Evolutionary conservation across 768 basidiomycete species (phyloP).

Genomic region (Psilocybe cubensis): DNA sequence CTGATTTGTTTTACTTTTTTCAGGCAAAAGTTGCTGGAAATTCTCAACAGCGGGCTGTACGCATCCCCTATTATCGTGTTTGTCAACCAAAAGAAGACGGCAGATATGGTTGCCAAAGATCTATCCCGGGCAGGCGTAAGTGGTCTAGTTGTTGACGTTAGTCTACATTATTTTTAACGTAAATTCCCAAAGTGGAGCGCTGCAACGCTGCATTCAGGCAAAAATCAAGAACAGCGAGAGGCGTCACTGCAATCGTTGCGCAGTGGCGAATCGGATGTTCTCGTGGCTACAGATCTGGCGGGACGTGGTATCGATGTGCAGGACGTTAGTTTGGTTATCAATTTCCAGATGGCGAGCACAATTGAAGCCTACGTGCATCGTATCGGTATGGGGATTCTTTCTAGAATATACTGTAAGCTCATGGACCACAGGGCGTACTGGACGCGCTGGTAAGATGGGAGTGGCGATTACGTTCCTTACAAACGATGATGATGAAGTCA

Average conservation of each 20-base stretch:
- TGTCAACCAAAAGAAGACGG: constrained; percentile 99
- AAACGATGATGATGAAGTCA: constrained; percentile 96
- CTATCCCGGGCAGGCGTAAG: constrained; percentile 85
- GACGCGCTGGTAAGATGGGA: constrained; percentile 96
- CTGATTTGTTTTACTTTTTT: constrained; percentile 17
- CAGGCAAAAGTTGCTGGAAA: constrained; percentile 86
- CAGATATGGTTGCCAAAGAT: constrained; percentile 97
- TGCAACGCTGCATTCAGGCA: constrained; percentile 94
- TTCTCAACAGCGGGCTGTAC: constrained; percentile 85
- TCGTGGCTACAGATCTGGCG: constrained; percentile 97
- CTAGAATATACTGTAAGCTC: too few relatives aligned
- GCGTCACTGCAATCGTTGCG: constrained; percentile 87
- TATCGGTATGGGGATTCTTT: constrained; percentile 90
- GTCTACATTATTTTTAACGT: constrained; percentile 8
- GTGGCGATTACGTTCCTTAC: constrained; percentile 94
- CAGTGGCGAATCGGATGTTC: constrained; percentile 81
- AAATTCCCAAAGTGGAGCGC: constrained; percentile 71
- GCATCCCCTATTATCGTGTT: constrained; percentile 96
- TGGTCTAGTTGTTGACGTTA: constrained; percentile 19
- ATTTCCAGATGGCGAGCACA: constrained; percentile 95
- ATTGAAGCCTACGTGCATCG: constrained; percentile 99
- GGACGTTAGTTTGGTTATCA: constrained; percentile 94
- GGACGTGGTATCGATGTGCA: constrained; percentile 99
- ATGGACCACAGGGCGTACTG: constrained; percentile 90
- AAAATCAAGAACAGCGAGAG: constrained; percentile 97